Evolutionary conservation across 352 stramenopile genomes (phyloP), one percentile per base, ranked within the genome.

Genomic region (Pseudoperonospora humuli): DNA sequence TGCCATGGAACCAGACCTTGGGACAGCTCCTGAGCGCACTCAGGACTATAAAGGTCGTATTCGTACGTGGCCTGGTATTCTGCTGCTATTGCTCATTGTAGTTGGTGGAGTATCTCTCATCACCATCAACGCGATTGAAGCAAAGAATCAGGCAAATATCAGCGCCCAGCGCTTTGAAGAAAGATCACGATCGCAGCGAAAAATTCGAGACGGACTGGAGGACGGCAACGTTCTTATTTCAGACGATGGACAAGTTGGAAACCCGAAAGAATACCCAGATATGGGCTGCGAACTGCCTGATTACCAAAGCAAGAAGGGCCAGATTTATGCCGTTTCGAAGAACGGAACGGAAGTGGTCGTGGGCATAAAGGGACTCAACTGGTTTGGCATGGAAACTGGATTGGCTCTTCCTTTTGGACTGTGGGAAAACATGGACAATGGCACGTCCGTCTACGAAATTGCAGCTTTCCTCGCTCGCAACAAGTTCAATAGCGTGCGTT

Each of bases 331-430:
- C 0, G 61, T 79, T 0, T 20, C 63, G 0, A 57, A 68, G 20
- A 82, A 85, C 39, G 74, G 74, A 3, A 84, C 67, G 0, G 72
- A 86, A 34, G 51, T 78, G 4, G 31, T 55, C 0, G 54, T 86
- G 4, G 57, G 49, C 2, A 66, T 86, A 41, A 86, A 86, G 25
- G 75, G 75, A 11, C 43, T 81, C 35, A 86, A 85, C 45, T 86
- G 75, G 75, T 86, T 85, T 49, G 75, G 75, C 14, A 86, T 86
- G 75, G 75, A 86, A 41, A 85, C 75, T 7, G 67, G 61, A 0
- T n/a, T 73, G 1, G 48, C 50, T 0, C 67, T 87, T n/a, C 75
- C 75, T 0, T 78, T 87, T 29, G 75, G 75, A 1, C 45, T 87
- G 17, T 87, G 75, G 75, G 71, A 84, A 19, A 87, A 87, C 54